phyloP scores from a whole-genome alignment of 768 basidiomycete species.

The Hericium alpestre region DNA sequence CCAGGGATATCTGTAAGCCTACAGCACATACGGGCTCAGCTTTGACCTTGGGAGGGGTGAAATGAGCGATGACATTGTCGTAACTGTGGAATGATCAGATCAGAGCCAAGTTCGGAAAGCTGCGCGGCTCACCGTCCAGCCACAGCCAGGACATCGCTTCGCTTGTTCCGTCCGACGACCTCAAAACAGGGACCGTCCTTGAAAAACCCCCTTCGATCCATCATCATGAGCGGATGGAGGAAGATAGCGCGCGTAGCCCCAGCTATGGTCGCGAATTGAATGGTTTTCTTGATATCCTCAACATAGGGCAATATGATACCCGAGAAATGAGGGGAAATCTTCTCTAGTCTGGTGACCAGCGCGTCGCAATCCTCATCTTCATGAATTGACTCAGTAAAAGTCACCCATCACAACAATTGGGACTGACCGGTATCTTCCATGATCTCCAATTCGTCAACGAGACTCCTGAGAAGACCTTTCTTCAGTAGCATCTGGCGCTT shows the following conservation, averaged over 20 bases:
- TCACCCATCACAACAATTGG: background rate
- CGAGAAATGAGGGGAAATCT: slow-evolving; percentile 42
- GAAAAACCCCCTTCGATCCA: slow-evolving; percentile 53
- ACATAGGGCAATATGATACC: slow-evolving; percentile 38
- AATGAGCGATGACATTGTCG: slow-evolving; percentile 56
- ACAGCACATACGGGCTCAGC: slow-evolving; percentile 51
- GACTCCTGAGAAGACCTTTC: slow-evolving; percentile 55
- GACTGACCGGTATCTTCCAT: slow-evolving; percentile 49
- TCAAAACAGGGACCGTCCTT: slow-evolving; percentile 69
- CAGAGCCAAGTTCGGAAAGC: background rate
- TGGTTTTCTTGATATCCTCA: slow-evolving; percentile 52
- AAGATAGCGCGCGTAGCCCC: slow-evolving; percentile 54
- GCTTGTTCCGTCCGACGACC: slow-evolving; percentile 56
- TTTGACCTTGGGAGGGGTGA: slow-evolving; percentile 44
- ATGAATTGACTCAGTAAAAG: background rate
- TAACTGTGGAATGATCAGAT: slow-evolving; percentile 36
- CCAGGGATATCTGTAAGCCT: slow-evolving; percentile 67
- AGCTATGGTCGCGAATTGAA: slow-evolving; percentile 47
- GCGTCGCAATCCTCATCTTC: slow-evolving; percentile 56
- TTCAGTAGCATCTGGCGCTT: slow-evolving; percentile 61
- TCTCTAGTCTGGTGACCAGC: slow-evolving; percentile 46
- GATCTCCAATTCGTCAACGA: slow-evolving; percentile 66
- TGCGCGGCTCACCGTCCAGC: slow-evolving; percentile 55
- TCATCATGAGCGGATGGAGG: slow-evolving; percentile 69
- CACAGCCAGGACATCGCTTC: slow-evolving; percentile 62